Evolutionary conservation across 2,329 filamentous ascomycete genomes (phyloP).

Genomic region (Fusarium falciforme): DNA sequence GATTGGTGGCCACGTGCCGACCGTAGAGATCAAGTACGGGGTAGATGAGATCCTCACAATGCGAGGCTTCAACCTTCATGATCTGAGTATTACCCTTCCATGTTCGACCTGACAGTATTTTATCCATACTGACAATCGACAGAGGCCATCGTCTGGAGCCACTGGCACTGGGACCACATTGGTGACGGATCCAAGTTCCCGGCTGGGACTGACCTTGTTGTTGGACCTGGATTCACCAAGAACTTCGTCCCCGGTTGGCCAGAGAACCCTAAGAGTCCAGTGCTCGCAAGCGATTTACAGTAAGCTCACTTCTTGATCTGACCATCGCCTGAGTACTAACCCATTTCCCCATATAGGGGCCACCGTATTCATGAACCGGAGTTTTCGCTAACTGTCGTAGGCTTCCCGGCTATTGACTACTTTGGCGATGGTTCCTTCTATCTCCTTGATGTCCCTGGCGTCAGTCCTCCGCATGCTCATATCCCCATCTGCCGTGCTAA

Average conservation of each 20-base stretch:
- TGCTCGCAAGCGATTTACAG: background rate
- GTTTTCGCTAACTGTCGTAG: background rate
- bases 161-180: background rate
- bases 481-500: background rate
- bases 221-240: background rate
- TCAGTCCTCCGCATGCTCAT: background rate
- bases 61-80: background rate
- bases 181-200: background rate
- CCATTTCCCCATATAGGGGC: background rate
- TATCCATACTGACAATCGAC: background rate
- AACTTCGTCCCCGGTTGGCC: background rate
- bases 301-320: background rate
- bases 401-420: background rate
- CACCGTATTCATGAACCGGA: background rate
- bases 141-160: background rate
- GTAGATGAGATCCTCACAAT: background rate
- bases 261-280: background rate
- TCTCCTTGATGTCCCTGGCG: background rate
- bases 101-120: background rate
- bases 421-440: background rate
- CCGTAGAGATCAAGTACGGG: background rate
- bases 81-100: background rate
- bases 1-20: background rate
- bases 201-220: background rate
- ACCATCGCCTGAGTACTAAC: background rate